phyloP scores from a whole-genome alignment of 2,329 filamentous ascomycete genomes.

The Diaporthe capsici region DNA sequence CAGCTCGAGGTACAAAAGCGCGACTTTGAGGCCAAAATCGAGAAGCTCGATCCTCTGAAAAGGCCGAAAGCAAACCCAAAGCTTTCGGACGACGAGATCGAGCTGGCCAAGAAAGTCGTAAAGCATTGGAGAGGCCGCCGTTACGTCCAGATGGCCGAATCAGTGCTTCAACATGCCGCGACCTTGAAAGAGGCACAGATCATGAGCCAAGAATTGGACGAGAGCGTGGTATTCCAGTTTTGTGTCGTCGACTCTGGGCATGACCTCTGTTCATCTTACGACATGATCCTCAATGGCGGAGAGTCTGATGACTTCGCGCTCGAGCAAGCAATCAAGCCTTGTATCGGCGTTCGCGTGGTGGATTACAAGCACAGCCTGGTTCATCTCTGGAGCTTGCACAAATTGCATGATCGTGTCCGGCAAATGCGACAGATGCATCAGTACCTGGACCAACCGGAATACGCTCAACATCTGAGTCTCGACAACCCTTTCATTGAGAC shows the following conservation, averaged over 20 bases:
- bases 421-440: constrained; percentile 98
- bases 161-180: constrained; percentile 88
- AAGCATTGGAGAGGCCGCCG: constrained; percentile 86
- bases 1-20: constrained; percentile 87
- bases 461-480: constrained; percentile 90
- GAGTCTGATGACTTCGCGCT: constrained; percentile 88
- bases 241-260: constrained; percentile 91
- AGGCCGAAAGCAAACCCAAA: constrained; percentile 72
- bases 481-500: constrained; percentile 94
- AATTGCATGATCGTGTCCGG: constrained; percentile 87
- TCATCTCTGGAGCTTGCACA: constrained; percentile 94
- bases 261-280: constrained; percentile 91
- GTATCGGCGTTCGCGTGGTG: constrained; percentile 89
- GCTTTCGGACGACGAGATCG: constrained; percentile 80
- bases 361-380: constrained; percentile 91
- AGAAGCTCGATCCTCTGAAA: constrained; percentile 78
- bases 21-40: constrained; percentile 86
- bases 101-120: constrained; percentile 75
- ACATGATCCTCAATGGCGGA: constrained; percentile 92
- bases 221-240: constrained; percentile 95
- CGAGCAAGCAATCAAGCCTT: constrained; percentile 87
- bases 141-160: constrained; percentile 95
- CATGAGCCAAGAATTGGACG: constrained; percentile 96
- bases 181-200: constrained; percentile 95
- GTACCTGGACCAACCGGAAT: constrained; percentile 95